Base-by-base conservation (phyloP, 1,284 basidiomycete genomes). In the Cutaneotrichosporon sp. region DNA sequence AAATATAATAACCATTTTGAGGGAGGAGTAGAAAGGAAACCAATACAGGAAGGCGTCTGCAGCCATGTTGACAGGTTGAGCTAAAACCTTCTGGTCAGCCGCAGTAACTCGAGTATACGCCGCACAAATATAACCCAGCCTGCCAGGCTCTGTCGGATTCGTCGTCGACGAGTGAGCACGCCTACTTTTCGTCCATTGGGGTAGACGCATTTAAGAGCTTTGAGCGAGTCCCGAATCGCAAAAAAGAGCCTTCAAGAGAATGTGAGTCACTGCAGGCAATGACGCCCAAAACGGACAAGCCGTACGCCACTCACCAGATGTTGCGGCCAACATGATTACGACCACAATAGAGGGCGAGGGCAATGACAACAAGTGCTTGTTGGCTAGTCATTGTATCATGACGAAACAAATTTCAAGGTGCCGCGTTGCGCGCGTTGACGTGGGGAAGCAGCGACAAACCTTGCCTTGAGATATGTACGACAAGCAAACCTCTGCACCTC, bases 121-220 rank as follows among this genome's bases (percentile, higher is more conserved):
- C 68, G 49, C 42, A 71, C 70, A 47, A 60, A 66, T 9, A 66
- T 53, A 3, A 67, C 49, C 70, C 70, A 73, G 42, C 62, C 57
- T 1, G 59, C 50, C 23, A 73, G 44, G 20, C 55, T 52, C 4
- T 67, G 59, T 15, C 62, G 43, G 55, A 71, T 63, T 8, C 60
- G 58, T 26, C 58, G 63, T 20, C 62, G 57, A 15, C 69, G 37
- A 2, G 67, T 68, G 0, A 52, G 44, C 1, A 59, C 40, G 1
- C 68, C 69, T 10, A 71, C 54, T 8, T 54, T 36, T 8, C 70
- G 56, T 2, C 68, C 70, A 47, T 69, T 72, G 1, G 55, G 38
- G 14, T 68, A 52, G 2, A 63, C 46, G 0, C 18, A 18, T n/a
- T 62, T 59, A 4, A 69, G 56, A 7, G 66, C 67, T 37, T 68